Evolutionary conservation across 2,329 filamentous ascomycete species (phyloP).

Genomic region (Fusarium mundagurra): DNA sequence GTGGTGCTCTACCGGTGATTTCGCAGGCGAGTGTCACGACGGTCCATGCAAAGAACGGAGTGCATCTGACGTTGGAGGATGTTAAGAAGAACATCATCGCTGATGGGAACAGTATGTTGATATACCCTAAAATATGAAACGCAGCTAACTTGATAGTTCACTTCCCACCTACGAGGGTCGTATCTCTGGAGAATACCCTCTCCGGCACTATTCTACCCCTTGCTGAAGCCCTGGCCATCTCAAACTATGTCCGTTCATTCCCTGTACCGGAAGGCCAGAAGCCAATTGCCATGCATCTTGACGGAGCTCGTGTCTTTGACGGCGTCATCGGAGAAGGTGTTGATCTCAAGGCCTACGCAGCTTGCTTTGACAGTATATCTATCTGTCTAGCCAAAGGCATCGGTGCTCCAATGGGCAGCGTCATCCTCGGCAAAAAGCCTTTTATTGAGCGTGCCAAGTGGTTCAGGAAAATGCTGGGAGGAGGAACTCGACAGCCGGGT

Average conservation of each 20-base stretch:
- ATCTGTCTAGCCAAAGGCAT: slow-evolving; percentile 83
- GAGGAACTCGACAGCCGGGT: slow-evolving; percentile 75
- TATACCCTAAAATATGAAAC: not conserved
- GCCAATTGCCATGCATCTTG: slow-evolving; percentile 74
- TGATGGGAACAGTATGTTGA: slow-evolving; percentile 40
- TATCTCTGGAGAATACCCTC: slow-evolving; percentile 84
- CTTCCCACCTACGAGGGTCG: slow-evolving; percentile 78
- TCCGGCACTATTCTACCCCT: slow-evolving; percentile 80
- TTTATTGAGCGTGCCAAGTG: slow-evolving; percentile 51
- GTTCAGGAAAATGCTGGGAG: slow-evolving; percentile 74
- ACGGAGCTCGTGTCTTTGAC: slow-evolving; percentile 81
- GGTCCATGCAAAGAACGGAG: slow-evolving; percentile 73
- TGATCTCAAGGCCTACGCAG: slow-evolving; percentile 70
- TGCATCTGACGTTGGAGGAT: slow-evolving; percentile 78
- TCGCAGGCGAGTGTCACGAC: slow-evolving; percentile 74
- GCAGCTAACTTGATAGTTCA: slow-evolving; percentile 69
- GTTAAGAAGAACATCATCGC: slow-evolving; percentile 57
- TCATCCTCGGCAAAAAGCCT: slow-evolving; percentile 64
- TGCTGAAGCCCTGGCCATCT: slow-evolving; percentile 72
- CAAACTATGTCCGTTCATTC: slow-evolving; percentile 67
- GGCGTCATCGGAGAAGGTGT: slow-evolving; percentile 74
- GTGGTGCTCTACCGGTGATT: slow-evolving; percentile 71
- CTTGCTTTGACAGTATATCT: slow-evolving; percentile 75
- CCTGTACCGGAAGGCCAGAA: slow-evolving; percentile 48
- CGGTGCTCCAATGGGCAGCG: slow-evolving; percentile 79